Percentiles rank a stretch among this genome's conserved stretches.
Evolutionary conservation across 768 basidiomycete species (phyloP).

Genomic region (Ramaria sp.): DNA sequence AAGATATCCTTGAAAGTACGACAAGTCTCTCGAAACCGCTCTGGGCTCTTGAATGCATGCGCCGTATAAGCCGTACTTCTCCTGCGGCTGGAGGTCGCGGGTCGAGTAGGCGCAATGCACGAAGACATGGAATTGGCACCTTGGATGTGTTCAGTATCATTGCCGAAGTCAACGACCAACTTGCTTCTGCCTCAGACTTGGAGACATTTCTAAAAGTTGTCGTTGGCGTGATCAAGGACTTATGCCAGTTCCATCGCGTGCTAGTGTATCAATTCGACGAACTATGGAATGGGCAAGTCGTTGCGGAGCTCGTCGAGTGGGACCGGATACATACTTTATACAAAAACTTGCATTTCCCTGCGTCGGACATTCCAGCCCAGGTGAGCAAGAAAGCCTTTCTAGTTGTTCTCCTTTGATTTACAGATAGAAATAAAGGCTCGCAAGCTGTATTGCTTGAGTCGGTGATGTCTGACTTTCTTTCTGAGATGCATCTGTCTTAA

Average conservation of each 20-base stretch:
- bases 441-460: constrained; percentile 14
- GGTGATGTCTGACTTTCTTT: neutral
- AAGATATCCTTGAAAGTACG: constrained; percentile 61
- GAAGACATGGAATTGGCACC: constrained; percentile 36
- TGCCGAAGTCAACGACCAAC: constrained; percentile 47
- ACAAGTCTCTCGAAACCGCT: constrained; percentile 58
- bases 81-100: constrained; percentile 11
- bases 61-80: constrained; percentile 30
- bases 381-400: constrained; percentile 22
- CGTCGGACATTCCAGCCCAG: constrained; percentile 57
- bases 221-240: constrained; percentile 63
- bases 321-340: constrained; percentile 61
- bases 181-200: constrained; percentile 52
- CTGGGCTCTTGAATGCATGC: constrained; percentile 56
- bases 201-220: constrained; percentile 61
- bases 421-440: constrained; percentile 12
- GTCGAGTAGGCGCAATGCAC: constrained; percentile 11
- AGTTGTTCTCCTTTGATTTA: neutral
- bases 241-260: constrained; percentile 75
- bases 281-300: constrained; percentile 66
- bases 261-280: constrained; percentile 79
- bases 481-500: neutral
- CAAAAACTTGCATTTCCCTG: constrained; percentile 62
- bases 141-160: constrained; percentile 77
- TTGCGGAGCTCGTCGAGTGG: constrained; percentile 76